A percentile compares a stretch with the other conserved stretches of the same genome.
These are phyloP conservation scores for Podila minutissima DNA, from an alignment of 192 early-diverging fungal species.

Conservation along the genomic window DNA sequence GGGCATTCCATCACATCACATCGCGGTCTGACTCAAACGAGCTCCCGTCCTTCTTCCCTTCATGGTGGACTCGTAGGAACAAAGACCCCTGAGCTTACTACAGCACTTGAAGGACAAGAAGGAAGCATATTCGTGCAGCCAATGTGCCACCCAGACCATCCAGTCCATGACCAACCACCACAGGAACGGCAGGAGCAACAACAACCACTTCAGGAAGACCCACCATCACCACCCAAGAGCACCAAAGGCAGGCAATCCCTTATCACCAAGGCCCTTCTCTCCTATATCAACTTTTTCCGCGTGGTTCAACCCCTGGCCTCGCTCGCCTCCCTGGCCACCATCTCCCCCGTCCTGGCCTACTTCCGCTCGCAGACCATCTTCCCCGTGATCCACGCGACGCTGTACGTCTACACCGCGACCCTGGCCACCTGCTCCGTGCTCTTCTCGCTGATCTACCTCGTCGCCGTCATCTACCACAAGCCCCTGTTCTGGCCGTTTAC, in stretches of 20 bases:
- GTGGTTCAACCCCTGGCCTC: constrained; percentile 39
- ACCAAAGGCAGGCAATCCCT: constrained; percentile 9
- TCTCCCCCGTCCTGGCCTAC: constrained; percentile 37
- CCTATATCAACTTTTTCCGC: constrained; percentile 38
- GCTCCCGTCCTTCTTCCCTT: neutral
- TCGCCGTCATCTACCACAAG: constrained; percentile 38
- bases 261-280: constrained; percentile 34
- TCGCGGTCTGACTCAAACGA: neutral
- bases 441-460: constrained; percentile 29
- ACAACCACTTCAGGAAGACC: neutral
- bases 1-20: neutral
- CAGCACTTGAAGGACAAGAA: neutral
- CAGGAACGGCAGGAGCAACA: neutral
- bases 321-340: constrained; percentile 24
- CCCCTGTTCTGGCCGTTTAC: constrained; percentile 50
- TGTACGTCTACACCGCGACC: constrained; percentile 35
- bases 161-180: neutral
- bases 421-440: constrained; percentile 42
- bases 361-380: constrained; percentile 43
- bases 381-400: constrained; percentile 40
- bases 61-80: too few relatives aligned
- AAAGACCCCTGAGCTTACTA: neutral
- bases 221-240: neutral
- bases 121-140: neutral
- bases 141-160: neutral